phyloP scores from a whole-genome alignment of 805 yeast species.

The Wickerhamomyces ciferrii region DNA sequence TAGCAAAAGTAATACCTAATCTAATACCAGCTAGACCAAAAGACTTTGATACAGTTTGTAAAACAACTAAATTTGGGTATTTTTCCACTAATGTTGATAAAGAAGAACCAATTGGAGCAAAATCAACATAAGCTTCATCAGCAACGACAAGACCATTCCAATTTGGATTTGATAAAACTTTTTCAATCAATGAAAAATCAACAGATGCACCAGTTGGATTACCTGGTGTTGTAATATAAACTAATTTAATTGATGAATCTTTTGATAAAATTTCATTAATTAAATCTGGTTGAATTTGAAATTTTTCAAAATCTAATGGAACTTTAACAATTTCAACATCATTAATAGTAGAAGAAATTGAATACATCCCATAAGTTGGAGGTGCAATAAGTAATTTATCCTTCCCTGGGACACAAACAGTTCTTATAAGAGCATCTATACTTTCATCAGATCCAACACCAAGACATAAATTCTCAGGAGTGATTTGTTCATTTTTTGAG shows the following conservation, averaged over 20 bases:
- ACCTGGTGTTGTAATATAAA: slow-evolving; percentile 92
- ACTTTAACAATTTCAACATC: slow-evolving; percentile 77
- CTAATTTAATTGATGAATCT: slow-evolving; percentile 65
- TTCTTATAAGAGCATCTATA: slow-evolving; percentile 82
- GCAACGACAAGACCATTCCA: slow-evolving; percentile 80
- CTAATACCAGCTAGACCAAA: slow-evolving; percentile 96
- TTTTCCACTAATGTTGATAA: slow-evolving; percentile 73
- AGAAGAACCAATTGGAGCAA: slow-evolving; percentile 63
- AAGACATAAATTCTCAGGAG: slow-evolving; percentile 70
- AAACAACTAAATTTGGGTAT: slow-evolving; percentile 76
- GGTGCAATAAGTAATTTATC: slow-evolving; percentile 86
- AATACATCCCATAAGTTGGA: slow-evolving; percentile 97
- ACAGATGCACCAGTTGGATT: slow-evolving; percentile 84
- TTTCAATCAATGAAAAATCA: slow-evolving; percentile 40
- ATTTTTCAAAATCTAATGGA: slow-evolving; percentile 63
- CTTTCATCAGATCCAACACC: slow-evolving; percentile 99
- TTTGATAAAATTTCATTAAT: slow-evolving; percentile 43
- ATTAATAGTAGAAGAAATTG: slow-evolving; percentile 84
- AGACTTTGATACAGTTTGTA: slow-evolving; percentile 91
- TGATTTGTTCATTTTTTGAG: slow-evolving; percentile 27
- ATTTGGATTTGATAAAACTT: slow-evolving; percentile 36
- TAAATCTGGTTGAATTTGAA: slow-evolving; percentile 54
- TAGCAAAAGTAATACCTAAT: slow-evolving; percentile 74
- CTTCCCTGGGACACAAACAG: slow-evolving; percentile 74
- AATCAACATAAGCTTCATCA: slow-evolving; percentile 96